Conservation (phyloP, 495 filamentous ascomycete species). For the Penicillium goetzii region DNA sequence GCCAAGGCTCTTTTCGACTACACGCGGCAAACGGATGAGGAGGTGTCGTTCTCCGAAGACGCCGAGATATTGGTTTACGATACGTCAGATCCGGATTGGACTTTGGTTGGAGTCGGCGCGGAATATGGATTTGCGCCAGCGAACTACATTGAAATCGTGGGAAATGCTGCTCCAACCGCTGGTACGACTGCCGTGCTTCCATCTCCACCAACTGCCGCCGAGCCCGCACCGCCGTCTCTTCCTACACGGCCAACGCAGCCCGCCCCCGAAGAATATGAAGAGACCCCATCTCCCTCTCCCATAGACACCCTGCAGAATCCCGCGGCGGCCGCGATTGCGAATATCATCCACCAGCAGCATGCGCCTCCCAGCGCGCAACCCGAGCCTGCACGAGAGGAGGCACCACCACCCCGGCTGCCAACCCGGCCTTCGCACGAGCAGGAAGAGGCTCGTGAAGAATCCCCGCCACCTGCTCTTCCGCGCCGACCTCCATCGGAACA, state of each 20-base stretch:
- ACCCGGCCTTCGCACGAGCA: constrained; percentile 49
- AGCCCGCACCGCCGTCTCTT: constrained; percentile 43
- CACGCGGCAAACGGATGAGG: constrained; percentile 94
- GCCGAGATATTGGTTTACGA: constrained; percentile 83
- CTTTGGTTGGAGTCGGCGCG: constrained; percentile 79
- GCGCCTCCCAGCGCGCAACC: constrained; percentile 29
- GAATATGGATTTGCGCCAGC: constrained; percentile 96
- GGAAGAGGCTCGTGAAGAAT: constrained; percentile 60
- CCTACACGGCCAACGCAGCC: constrained; percentile 40
- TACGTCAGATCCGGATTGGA: constrained; percentile 93
- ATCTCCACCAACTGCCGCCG: constrained; percentile 31
- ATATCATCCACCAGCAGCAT: constrained; percentile 65
- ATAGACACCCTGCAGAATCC: constrained; percentile 59
- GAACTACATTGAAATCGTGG: constrained; percentile 85
- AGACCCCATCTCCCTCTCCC: constrained; percentile 32
- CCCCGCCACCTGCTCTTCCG: constrained; percentile 66
- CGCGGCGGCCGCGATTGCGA: constrained; percentile 71
- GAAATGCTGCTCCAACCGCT: constrained; percentile 34
- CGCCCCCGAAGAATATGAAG: constrained; percentile 31
- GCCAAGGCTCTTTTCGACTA: constrained; percentile 96
- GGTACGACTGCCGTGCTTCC: constrained; percentile 29
- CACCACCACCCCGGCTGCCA: constrained; percentile 46
- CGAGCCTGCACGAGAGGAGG: constrained; percentile 40
- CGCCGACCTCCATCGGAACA: constrained; percentile 66
- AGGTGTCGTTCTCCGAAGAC: constrained; percentile 94